A percentile compares a stretch with the other conserved stretches of the same genome.
phyloP scores from a whole-genome alignment of 1,284 basidiomycete genomes.

The Gymnopus androsaceus region DNA sequence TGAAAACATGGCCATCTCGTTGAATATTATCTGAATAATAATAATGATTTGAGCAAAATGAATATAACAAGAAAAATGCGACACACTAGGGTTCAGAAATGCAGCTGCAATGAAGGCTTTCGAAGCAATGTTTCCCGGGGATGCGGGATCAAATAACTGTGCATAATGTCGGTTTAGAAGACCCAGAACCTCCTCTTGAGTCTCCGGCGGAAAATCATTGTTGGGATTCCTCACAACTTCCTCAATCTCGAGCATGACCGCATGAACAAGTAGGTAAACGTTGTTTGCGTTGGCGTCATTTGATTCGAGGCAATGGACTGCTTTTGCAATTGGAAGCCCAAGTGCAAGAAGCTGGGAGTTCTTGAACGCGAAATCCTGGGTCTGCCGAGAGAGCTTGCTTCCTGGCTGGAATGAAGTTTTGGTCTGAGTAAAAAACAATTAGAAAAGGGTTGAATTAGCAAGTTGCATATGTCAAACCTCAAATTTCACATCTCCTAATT shows the following conservation, averaged over 20 bases:
- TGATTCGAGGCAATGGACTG: slow-evolving; percentile 35
- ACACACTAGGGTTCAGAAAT: slow-evolving; percentile 32
- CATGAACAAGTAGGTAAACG: slow-evolving; percentile 37
- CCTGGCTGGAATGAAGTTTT: no score
- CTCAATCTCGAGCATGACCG: slow-evolving; percentile 26
- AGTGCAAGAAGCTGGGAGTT: slow-evolving; percentile 26
- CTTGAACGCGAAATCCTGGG: slow-evolving; percentile 29
- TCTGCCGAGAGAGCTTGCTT: background rate
- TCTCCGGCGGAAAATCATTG: slow-evolving; percentile 19
- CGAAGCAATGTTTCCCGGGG: slow-evolving; percentile 18
- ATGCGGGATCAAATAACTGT: slow-evolving; percentile 26
- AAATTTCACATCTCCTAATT: slow-evolving; percentile 13
- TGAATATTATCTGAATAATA: background rate
- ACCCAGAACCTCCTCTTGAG: slow-evolving; percentile 25
- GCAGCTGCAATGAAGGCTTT: slow-evolving; percentile 31
- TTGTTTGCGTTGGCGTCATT: slow-evolving; percentile 31
- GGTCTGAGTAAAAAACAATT: no score
- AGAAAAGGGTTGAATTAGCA: no score
- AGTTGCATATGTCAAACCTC: background rate
- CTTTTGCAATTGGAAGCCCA: slow-evolving; percentile 23
- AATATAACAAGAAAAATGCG: background rate
- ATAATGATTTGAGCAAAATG: no score
- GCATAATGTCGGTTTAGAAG: slow-evolving; percentile 29
- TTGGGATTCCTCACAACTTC: slow-evolving; percentile 17
- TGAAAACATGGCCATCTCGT: background rate